These are phyloP conservation scores for Cardiospermum halicacabum DNA, from an alignment of 345 rosid species.

Conservation along the genomic window DNA sequence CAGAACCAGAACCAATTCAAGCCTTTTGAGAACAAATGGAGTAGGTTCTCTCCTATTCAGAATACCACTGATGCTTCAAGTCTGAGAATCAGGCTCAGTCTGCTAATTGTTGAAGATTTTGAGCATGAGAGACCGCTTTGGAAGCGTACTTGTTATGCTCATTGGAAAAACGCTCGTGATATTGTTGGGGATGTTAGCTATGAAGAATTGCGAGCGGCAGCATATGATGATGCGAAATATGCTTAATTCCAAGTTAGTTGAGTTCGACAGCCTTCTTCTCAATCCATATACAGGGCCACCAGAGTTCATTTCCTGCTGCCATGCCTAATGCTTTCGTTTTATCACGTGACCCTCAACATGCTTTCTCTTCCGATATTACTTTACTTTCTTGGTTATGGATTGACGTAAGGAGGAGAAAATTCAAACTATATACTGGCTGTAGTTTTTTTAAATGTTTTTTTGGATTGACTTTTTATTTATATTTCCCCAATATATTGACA, in stretches of 20 bases:
- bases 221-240: constrained; percentile 77
- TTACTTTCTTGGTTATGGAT: too few relatives aligned
- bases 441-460: too few relatives aligned
- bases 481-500: too few relatives aligned
- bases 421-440: too few relatives aligned
- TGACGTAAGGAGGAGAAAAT: too few relatives aligned
- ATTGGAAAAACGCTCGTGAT: constrained; percentile 66
- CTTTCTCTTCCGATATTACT: too few relatives aligned
- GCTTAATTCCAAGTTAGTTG: constrained; percentile 51
- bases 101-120: constrained; percentile 62
- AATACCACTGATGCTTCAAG: constrained; percentile 37
- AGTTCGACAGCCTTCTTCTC: constrained; percentile 59
- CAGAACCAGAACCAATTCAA: constrained; percentile 50
- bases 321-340: constrained; percentile 27
- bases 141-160: constrained; percentile 88
- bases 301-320: constrained; percentile 27
- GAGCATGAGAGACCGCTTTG: constrained; percentile 80
- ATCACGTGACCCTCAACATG: constrained; percentile 14
- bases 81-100: constrained; percentile 47
- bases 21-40: constrained; percentile 82
- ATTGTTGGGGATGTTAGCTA: constrained; percentile 64
- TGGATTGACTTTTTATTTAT: too few relatives aligned
- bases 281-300: constrained; percentile 46
- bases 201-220: constrained; percentile 77
- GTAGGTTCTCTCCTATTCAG: constrained; percentile 39